These are phyloP conservation scores for Fusarium mexicanum DNA, from an alignment of 2,329 filamentous ascomycete genomes.

Conservation along the genomic window DNA sequence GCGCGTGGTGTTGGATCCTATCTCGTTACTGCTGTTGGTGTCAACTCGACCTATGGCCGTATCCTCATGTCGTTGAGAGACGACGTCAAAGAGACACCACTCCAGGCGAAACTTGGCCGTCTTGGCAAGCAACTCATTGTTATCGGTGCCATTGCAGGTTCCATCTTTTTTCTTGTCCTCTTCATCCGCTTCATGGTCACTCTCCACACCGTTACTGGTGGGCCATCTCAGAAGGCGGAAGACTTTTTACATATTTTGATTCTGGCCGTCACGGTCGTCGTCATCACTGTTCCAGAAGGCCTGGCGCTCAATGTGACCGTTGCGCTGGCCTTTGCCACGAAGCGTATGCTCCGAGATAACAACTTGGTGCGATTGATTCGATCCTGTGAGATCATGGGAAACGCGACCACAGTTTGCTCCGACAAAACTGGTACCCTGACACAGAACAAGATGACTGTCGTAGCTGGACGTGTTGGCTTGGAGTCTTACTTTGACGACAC, in stretches of 20 bases:
- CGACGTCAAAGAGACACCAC: constrained; percentile 78
- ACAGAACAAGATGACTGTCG: constrained; percentile 70
- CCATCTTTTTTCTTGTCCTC: constrained; percentile 54
- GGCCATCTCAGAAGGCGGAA: constrained; percentile 62
- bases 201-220: constrained; percentile 48
- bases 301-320: constrained; percentile 69
- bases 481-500: constrained; percentile 51
- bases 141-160: constrained; percentile 53
- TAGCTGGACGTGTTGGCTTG: constrained; percentile 63
- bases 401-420: constrained; percentile 70
- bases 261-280: constrained; percentile 66
- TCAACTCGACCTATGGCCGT: constrained; percentile 79
- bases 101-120: constrained; percentile 80
- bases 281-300: constrained; percentile 69
- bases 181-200: constrained; percentile 53
- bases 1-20: constrained; percentile 80
- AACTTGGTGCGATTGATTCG: constrained; percentile 68
- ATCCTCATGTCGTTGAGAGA: constrained; percentile 82
- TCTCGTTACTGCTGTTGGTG: constrained; percentile 77
- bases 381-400: constrained; percentile 72
- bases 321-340: constrained; percentile 70
- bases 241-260: constrained; percentile 68
- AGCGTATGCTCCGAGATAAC: constrained; percentile 70
- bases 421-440: constrained; percentile 75
- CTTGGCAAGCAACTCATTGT: constrained; percentile 77